Base-by-base conservation (phyloP, 2,329 filamentous ascomycete species). In the Cercospora janseana region DNA sequence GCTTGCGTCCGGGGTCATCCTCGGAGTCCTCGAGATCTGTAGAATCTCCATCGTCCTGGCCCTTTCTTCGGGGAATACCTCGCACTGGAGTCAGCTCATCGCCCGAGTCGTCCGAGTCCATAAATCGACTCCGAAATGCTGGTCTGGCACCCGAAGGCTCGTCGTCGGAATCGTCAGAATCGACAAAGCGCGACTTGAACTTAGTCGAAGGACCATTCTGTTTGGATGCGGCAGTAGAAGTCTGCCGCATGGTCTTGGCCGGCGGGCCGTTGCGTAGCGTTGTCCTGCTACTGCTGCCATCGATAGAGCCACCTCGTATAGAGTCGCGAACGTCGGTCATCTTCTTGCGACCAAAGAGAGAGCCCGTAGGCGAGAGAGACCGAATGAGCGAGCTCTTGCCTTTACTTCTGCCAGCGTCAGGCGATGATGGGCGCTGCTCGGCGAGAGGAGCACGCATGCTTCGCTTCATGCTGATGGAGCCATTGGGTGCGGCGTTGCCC, bases 321-420 rank as follows among this genome's bases (percentile, higher is more conserved):
- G 61, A 62, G 13, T 56, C 51, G 13, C 60, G 51, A 20, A 65
- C 46, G 8, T 58, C 58, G 35, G 65, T 60, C 1, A 46, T 46
- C 37, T 60, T 61, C 40, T 60, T 61, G 27, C 63, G 60, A 21
- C 65, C 61, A 21, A 81, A 77, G 31, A 76, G 67, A 7, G 81
- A 79, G 12, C 78, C 78, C 1, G 79, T 72, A 0, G 87, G 88
- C 1, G 87, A 91, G 31, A 87, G 59, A 0, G 86, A 86, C 23
- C 87, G 79, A 26, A 89, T 72, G 63, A 88, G 62, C 4, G 70
- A 51, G 48, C 54, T 50, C 46, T 59, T 51, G 21, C 59, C 58
- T 32, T 63, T 63, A 15, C 56, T 54, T 13, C 49, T 51, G 4
- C 57, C 44, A 0, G 60, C 57, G n/a, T 66, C 59, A 12, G 72